Base-by-base conservation (phyloP, 1,284 basidiomycete species). In the Boletus sp. region DNA sequence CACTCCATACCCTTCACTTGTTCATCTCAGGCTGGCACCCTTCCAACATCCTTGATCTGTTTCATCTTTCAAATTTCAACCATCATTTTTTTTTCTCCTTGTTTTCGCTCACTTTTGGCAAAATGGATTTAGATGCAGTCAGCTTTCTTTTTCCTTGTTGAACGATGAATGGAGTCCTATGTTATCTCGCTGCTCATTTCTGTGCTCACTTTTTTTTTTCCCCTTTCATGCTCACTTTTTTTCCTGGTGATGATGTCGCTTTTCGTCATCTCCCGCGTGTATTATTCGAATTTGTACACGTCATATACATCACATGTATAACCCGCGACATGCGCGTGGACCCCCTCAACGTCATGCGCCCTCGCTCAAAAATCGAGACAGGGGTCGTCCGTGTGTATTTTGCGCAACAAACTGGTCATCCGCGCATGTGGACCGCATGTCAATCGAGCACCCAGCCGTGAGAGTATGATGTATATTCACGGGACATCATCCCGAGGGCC, bases 61-160 rank as follows among this genome's bases (percentile, higher is more conserved):
- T 54, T 46, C 41, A 42, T 48, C 33, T 47, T 17, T 45, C 37
- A 29, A n/a, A n/a, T n/a, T n/a, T n/a, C n/a, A n/a, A 33, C 44
- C 26, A 17, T 22, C 30, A 43, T 54, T 26, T 45, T 16, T 26
- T 25, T 23, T 36, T 10, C 10, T n/a, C 14, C 17, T 8, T 38
- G 16, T 41, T 40, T 26, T 44, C 34, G 9, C 27, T 48, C 41
- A 22, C 33, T 36, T 22, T 22, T 41, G 42, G 48, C 38, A 49
- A 33, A 42, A 39, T 30, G 61, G 57, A 63, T 61, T 33, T 62
- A 59, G 60, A 59, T 50, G 43, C 49, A 48, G 40, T 35, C 27
- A 25, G 8, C 43, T 13, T 36, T 40, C 25, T n/a, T 10, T 13
- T 19, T 4, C 8, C 5, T n/a, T 2, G 8, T 36, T 8, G 23